Evolutionary conservation across 345 rosid species (phyloP), one percentile per base, ranked within the genome.

Genomic region (Euphorbia tirucalli): DNA sequence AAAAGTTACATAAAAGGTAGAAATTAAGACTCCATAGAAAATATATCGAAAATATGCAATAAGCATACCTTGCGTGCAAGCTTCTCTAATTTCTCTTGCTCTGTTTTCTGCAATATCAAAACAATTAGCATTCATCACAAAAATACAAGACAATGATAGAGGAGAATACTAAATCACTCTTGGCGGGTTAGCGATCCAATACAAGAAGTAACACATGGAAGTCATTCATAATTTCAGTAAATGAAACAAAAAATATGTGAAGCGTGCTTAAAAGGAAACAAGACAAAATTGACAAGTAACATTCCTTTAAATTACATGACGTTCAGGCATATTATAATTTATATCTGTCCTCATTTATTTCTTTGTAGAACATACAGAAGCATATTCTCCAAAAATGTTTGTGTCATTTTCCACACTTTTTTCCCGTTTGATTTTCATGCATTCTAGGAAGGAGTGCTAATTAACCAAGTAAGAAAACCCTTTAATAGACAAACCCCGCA

Each of bases 61-160:
- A 1, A 37, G 31, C 74, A 71, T 84, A 95, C 99, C 98, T 90
- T 88, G 69, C 86, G 84, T 11, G 99, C 98, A 64, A 85, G 80
- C 88, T 92, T 93, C 85, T 93, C 94, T 72, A 95, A 72, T 78
- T 93, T 95, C 83, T 93, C 97, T 61, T 83, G 80, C 86, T 95
- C 99, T 71, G 73, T 86, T 89, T 91, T 96, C 99, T 96, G 87
- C 78, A 83, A 83, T 4, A 48, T 55, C 25, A 67, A 68, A 66
- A 48, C 37, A 39, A 65, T 6, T 19, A 43, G 22, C 19, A 71
- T 60, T 39, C 30, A 32, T 8, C 25, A 9, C 32, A 18, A 62
- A 62, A 65, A 13, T 16, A 41, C 41, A 11, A 50, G 13, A 35
- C 5, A 49, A 49, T 39, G 44, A 65, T 18, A 19, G 25, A 44